A percentile compares a stretch with the other conserved stretches of the same genome.
Evolutionary conservation across 2,329 filamentous ascomycete genomes (phyloP).

Genomic region (Tolypocladium album): DNA sequence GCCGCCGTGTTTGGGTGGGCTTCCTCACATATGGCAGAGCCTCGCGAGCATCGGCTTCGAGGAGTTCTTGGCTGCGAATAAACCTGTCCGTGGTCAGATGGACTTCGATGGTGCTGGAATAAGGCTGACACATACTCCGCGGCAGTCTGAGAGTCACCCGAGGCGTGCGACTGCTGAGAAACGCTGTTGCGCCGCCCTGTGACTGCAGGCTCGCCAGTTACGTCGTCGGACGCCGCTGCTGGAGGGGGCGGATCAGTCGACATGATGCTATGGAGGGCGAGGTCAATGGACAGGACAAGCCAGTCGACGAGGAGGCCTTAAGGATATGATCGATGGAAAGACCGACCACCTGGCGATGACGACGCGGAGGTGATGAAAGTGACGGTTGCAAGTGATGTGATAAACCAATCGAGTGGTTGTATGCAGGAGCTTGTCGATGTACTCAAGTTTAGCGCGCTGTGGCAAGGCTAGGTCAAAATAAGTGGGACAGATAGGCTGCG

Average conservation of each 20-base stretch:
- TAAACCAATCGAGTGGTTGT: neutral
- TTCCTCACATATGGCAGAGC: slow-evolving; percentile 74
- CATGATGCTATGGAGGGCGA: slow-evolving; percentile 10
- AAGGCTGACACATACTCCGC: slow-evolving; percentile 43
- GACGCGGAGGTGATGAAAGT: neutral
- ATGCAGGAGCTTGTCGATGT: neutral
- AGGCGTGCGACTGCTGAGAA: slow-evolving; percentile 43
- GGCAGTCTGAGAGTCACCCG: slow-evolving; percentile 59
- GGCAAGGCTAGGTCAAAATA: neutral
- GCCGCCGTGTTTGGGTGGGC: neutral
- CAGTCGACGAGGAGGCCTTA: neutral
- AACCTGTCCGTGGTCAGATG: slow-evolving; percentile 44
- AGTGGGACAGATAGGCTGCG: neutral
- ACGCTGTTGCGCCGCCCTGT: slow-evolving; percentile 43
- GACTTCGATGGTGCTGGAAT: too few species aligned
- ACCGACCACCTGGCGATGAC: neutral
- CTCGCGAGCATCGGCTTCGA: slow-evolving; percentile 93
- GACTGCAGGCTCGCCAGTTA: slow-evolving; percentile 10
- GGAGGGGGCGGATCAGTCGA: slow-evolving; percentile 25
- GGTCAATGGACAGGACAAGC: neutral
- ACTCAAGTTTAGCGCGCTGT: neutral
- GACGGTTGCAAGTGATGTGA: neutral
- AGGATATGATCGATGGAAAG: neutral
- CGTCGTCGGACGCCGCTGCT: slow-evolving; percentile 10
- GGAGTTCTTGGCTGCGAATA: slow-evolving; percentile 76